Conservation (phyloP, 345 rosid genomes). For the Populus tremula region DNA sequence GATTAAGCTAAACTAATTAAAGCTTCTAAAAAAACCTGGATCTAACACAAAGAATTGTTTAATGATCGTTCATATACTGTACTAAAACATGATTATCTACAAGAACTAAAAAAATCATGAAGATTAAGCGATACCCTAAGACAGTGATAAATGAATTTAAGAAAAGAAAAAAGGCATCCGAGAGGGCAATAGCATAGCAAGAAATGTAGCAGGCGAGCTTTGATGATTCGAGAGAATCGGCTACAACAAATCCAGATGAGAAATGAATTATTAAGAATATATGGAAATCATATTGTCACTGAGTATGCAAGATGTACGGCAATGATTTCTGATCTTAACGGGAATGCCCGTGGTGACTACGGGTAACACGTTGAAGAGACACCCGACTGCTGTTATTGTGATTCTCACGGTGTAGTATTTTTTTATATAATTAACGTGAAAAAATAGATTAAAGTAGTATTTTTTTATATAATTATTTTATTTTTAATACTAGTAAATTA, state of each 20-base stretch:
- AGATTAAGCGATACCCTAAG: neutral
- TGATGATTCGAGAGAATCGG: conserved; percentile 3
- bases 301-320: neutral
- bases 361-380: neutral
- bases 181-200: conserved; percentile 9
- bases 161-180: neutral
- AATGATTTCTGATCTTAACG: neutral
- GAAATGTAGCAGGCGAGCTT: neutral
- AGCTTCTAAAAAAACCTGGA: neutral
- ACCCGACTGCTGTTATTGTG: neutral
- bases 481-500: no score
- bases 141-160: neutral
- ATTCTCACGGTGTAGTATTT: neutral
- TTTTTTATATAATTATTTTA: no score
- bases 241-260: neutral
- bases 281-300: neutral
- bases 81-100: neutral
- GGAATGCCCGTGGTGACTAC: conserved; percentile 3
- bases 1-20: no score
- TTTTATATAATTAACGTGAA: no score
- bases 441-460: no score
- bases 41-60: neutral
- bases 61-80: neutral
- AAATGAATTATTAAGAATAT: neutral
- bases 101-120: neutral